Conservation (phyloP, 2,329 filamentous ascomycete genomes). For the Blastomyces silverae region DNA sequence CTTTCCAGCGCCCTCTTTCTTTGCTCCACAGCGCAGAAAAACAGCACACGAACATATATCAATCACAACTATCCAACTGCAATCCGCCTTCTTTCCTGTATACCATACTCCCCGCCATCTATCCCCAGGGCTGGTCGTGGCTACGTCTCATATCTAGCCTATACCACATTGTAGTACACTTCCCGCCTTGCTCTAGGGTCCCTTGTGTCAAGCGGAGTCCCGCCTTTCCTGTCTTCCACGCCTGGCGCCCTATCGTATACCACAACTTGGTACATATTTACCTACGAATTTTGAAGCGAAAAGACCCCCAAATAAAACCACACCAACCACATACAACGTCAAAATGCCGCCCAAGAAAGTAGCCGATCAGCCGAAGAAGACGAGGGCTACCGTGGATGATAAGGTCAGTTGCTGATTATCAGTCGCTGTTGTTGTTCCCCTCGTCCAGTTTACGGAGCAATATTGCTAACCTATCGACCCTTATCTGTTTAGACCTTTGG, state of each 20-base stretch:
- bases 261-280: not conserved
- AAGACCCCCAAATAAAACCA: not conserved
- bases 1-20: slow-evolving; percentile 13
- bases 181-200: not conserved
- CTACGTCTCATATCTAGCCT: not conserved
- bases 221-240: not conserved
- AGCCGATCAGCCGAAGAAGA: slow-evolving; percentile 42
- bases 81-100: not conserved
- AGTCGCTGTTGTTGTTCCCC: not conserved
- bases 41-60: not conserved
- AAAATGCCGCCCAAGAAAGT: slow-evolving; percentile 46
- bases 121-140: not conserved
- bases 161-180: not conserved
- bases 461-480: slow-evolving; percentile 21
- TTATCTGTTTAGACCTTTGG: slow-evolving; percentile 65
- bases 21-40: not conserved
- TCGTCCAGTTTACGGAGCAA: not conserved
- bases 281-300: not conserved
- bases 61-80: too few species aligned
- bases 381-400: slow-evolving; percentile 63
- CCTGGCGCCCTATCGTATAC: not conserved
- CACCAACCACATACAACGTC: slow-evolving; percentile 23
- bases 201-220: not conserved
- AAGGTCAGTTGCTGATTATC: slow-evolving; percentile 46
- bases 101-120: not conserved